Percentiles rank a stretch among this genome's conserved stretches.
These are phyloP conservation scores for Rhizopogon vinicolor DNA, from an alignment of 768 basidiomycete genomes.

Conservation along the genomic window DNA sequence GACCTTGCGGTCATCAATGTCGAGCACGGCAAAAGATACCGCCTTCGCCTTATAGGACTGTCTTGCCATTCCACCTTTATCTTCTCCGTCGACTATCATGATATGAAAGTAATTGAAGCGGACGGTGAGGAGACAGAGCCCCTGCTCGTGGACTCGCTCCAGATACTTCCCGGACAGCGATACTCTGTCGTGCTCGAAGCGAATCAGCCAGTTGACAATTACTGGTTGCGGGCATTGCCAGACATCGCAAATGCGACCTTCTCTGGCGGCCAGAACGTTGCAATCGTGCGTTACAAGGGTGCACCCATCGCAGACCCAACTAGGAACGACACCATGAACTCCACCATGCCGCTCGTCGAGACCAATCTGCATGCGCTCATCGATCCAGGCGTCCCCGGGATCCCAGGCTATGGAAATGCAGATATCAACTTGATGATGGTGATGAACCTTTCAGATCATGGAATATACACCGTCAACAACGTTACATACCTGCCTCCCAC, in stretches of 20 bases:
- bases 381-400: conserved; percentile 18
- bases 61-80: conserved; percentile 37
- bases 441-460: neutral
- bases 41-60: conserved; percentile 27
- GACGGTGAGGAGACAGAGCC: conserved; percentile 32
- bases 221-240: conserved; percentile 34
- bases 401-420: conserved; percentile 19
- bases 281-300: conserved; percentile 35
- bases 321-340: conserved; percentile 10
- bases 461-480: neutral
- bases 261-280: conserved; percentile 29
- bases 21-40: conserved; percentile 21
- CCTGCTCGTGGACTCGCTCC: conserved; percentile 31
- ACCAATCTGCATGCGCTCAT: conserved; percentile 13
- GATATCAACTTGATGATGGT: conserved; percentile 14
- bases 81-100: conserved; percentile 36
- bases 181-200: conserved; percentile 27
- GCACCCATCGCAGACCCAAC: conserved; percentile 27
- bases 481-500: conserved; percentile 7
- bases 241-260: conserved; percentile 21
- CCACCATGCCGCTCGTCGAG: conserved; percentile 10
- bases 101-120: conserved; percentile 37
- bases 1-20: conserved; percentile 29
- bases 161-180: conserved; percentile 32
- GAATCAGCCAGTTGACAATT: conserved; percentile 27